phyloP scores from a whole-genome alignment of 768 basidiomycete species.

The Tephrocybe sp. region DNA sequence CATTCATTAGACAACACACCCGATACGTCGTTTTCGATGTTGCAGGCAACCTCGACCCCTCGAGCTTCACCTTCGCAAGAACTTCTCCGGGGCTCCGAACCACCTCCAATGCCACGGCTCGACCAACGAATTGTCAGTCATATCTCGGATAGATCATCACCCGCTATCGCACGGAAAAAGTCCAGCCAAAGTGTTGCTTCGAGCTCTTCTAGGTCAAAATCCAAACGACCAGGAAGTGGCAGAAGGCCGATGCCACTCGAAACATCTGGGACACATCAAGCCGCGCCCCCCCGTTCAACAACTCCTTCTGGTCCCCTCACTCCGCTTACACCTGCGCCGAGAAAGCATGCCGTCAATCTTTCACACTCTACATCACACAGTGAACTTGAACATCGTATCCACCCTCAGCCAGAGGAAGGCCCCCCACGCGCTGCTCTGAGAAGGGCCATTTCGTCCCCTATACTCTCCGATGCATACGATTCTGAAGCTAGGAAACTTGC shows the following conservation, averaged over 20 bases:
- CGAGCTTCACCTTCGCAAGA: conserved; percentile 28
- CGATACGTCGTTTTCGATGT: conserved; percentile 41
- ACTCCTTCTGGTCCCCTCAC: conserved; percentile 60
- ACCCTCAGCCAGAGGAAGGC: conserved; percentile 8
- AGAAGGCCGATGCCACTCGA: conserved; percentile 14
- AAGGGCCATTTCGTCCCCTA: conserved; percentile 52
- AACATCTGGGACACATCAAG: conserved; percentile 37
- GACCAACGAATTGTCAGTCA: conserved; percentile 45
- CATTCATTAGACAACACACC: conserved; percentile 60
- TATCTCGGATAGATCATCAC: conserved; percentile 22
- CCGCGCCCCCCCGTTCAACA: conserved; percentile 55
- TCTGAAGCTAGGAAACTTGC: conserved; percentile 24
- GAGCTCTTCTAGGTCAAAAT: conserved; percentile 20
- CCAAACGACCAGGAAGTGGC: conserved; percentile 26
- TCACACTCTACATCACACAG: conserved; percentile 59
- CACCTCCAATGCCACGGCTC: conserved; percentile 28
- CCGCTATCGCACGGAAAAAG: conserved; percentile 24
- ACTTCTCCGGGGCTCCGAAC: conserved; percentile 11
- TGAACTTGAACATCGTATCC: conserved; percentile 28
- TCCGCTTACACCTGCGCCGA: conserved; percentile 67
- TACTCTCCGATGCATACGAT: conserved; percentile 43
- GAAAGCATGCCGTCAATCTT: conserved; percentile 44
- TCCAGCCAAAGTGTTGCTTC: conserved; percentile 26
- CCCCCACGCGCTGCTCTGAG: conserved; percentile 29
- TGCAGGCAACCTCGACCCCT: conserved; percentile 34